Conservation (phyloP, 2,329 filamentous ascomycete species). For the Venturia pyrina region DNA sequence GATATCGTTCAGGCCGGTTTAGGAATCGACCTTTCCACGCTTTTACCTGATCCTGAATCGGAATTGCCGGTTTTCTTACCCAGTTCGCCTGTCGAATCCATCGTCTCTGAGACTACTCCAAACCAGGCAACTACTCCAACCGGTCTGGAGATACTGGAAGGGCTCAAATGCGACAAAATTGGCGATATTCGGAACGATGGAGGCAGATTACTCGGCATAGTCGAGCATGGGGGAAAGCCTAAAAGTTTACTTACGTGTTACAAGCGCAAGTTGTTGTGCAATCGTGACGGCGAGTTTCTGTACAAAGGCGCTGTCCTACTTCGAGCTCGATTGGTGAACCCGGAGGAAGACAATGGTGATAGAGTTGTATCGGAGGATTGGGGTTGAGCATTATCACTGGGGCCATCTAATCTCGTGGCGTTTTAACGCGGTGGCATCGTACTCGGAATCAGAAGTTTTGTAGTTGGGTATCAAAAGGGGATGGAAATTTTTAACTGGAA, state of each 20-base stretch:
- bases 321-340: no score
- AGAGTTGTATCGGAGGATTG: no score
- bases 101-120: slow-evolving; percentile 19
- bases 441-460: no score
- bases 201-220: slow-evolving; percentile 40
- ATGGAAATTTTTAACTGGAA: no score
- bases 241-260: background rate
- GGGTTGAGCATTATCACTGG: no score
- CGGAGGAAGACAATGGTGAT: no score
- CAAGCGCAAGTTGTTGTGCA: background rate
- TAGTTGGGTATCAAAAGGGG: no score
- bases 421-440: no score
- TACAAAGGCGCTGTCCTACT: no score
- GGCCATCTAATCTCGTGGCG: no score
- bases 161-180: slow-evolving; percentile 48
- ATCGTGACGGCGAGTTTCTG: background rate
- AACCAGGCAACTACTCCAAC: slow-evolving; percentile 17
- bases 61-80: background rate
- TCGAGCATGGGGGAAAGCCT: slow-evolving; percentile 19
- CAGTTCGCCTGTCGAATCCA: background rate
- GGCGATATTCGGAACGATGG: slow-evolving; percentile 41
- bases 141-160: slow-evolving; percentile 38
- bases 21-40: background rate
- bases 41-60: background rate
- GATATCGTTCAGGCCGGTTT: background rate